A percentile compares a stretch with the other conserved stretches of the same genome.
Evolutionary conservation across 345 rosid species (phyloP).

Genomic region (Salix udensis): DNA sequence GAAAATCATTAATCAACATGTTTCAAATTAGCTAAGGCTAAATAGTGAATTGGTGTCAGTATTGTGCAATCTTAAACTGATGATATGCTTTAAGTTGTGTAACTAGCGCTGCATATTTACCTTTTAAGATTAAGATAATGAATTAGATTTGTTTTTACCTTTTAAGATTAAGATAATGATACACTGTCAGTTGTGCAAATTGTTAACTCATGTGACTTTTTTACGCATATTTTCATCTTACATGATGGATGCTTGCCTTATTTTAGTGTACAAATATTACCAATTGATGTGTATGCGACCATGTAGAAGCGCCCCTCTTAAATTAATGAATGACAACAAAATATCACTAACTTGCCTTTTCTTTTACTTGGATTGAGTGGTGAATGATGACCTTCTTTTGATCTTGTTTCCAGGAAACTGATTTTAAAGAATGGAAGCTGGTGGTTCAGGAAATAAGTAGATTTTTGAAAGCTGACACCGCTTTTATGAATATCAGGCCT

Average conservation of each 20-base stretch:
- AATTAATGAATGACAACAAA: background rate
- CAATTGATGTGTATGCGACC: too few relatives aligned
- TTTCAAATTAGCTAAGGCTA: background rate
- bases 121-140: too few relatives aligned
- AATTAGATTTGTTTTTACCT: too few relatives aligned
- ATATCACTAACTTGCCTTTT: background rate
- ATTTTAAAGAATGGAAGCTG: slow-evolving; percentile 97
- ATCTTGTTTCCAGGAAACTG: slow-evolving; percentile 73
- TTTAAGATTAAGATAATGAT: too few relatives aligned
- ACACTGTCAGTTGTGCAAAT: too few relatives aligned
- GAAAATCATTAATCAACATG: background rate
- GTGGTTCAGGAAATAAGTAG: slow-evolving; percentile 90
- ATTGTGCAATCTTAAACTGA: background rate
- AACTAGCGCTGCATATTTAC: background rate
- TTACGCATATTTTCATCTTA: background rate
- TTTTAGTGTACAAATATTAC: too few relatives aligned
- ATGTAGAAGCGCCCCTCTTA: background rate
- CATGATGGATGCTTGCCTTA: background rate
- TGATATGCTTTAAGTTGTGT: background rate
- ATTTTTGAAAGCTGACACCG: slow-evolving; percentile 87
- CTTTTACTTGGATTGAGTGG: slow-evolving; percentile 11
- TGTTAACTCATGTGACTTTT: background rate
- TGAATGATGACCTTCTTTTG: slow-evolving; percentile 16
- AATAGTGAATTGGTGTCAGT: background rate
- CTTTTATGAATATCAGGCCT: slow-evolving; percentile 95